Evolutionary conservation across 169 alveolate species (phyloP), one percentile per base, ranked within the genome.

Genomic region (Plasmodium vivax): DNA sequence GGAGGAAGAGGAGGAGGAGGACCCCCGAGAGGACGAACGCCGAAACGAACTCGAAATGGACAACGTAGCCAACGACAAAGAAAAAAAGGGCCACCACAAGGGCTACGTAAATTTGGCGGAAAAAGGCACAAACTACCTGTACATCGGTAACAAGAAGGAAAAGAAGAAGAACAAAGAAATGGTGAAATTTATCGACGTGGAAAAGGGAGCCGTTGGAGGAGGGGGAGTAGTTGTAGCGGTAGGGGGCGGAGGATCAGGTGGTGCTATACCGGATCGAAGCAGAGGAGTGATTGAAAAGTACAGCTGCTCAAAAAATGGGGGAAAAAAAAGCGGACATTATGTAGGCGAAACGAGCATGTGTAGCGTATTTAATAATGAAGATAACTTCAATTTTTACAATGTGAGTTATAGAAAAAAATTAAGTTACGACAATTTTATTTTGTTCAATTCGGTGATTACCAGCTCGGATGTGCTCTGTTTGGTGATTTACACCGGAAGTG

Each of bases 361-460:
- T 80, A 79, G 36, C 62, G 91, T 85, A 27, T 85, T 77, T 68
- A 62, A 77, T 68, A 85, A 79, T 92, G 85, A 84, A 82, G 92
- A 82, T 19, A 80, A 84, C 82, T 80, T 71, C 72, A 92, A 92
- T 43, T 92, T 82, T 85, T 84, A 85, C 36, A 82, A 81, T 81
- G 74, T 90, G 10, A 80, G 41, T 38, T 90, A 80, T 90, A 72
- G 91, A 81, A 90, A 90, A 23, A 90, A 82, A 41, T 74, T 90
- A 82, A 90, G 16, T 68, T 90, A 90, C 72, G 99, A 99, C 81
- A 97, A 99, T 88, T 98, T 99, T 23, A 94, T 98, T 34, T 98
- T 99, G 99, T 97, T 98, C 7, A 98, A 97, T 93, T 98, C 99
- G 7, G 98, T 98, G 27, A 97, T 99, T 16, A 99, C 99, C 0